Conservation (phyloP, 1,139 yeast species). For the Hemisphaericaspora subhashii region DNA sequence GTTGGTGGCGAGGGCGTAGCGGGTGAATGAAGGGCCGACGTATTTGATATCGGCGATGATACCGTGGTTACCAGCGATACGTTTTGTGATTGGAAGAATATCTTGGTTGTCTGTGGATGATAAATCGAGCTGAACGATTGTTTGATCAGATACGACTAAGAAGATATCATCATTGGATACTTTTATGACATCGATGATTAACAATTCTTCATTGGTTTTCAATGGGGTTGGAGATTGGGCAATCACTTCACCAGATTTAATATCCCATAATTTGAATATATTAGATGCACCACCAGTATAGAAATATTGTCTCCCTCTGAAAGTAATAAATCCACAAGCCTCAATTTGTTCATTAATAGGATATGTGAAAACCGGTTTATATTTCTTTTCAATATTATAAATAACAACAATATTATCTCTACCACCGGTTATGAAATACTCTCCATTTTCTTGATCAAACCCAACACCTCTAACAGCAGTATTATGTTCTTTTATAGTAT, state of each 20-base stretch:
- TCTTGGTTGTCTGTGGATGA: conserved; percentile 14
- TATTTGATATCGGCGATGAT: conserved; percentile 86
- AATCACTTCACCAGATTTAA: conserved; percentile 34
- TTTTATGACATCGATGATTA: conserved; percentile 58
- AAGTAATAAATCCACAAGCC: conserved; percentile 63
- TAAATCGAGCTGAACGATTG: conserved; percentile 57
- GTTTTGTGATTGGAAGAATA: conserved; percentile 49
- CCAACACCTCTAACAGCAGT: conserved; percentile 87
- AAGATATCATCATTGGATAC: conserved; percentile 24
- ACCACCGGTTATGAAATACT: conserved; percentile 74
- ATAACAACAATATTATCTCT: conserved; percentile 79
- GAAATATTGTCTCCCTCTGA: conserved; percentile 34
- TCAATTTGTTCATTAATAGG: conserved; percentile 82
- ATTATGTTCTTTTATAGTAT: conserved; percentile 70
- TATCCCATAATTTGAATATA: conserved; percentile 61
- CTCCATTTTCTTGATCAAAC: conserved; percentile 54
- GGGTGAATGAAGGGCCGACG: conserved; percentile 60
- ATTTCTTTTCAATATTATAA: conserved; percentile 50
- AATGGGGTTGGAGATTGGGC: conserved; percentile 52
- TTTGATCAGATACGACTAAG: conserved; percentile 78
- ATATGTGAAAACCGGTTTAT: conserved; percentile 62
- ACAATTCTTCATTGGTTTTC: conserved; percentile 65
- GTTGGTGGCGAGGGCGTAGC: conserved; percentile 85
- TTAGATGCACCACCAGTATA: conserved; percentile 87
- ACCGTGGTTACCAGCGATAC: conserved; percentile 92